These are phyloP conservation scores for Passiflora organensis DNA, from an alignment of 345 rosid genomes.

Conservation along the genomic window DNA sequence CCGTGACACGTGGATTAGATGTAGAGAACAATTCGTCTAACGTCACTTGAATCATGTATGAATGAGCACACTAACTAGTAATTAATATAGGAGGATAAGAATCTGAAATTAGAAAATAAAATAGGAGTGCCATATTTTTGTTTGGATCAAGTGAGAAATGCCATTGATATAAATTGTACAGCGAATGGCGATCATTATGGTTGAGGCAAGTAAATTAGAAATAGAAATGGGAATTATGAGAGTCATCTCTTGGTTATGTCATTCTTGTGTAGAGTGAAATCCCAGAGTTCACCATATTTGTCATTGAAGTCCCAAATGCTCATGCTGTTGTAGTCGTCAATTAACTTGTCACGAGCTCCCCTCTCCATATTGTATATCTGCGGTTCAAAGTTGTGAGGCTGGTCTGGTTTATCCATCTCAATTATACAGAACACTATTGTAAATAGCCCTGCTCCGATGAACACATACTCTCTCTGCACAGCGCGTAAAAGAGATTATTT, in stretches of 20 bases:
- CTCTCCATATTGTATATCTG: slow-evolving; percentile 83
- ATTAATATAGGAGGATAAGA: too few species aligned
- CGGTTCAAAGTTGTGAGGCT: slow-evolving; percentile 91
- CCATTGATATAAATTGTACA: too few species aligned
- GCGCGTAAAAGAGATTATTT: background rate
- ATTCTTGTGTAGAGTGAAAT: slow-evolving; percentile 61
- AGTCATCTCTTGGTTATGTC: slow-evolving; percentile 56
- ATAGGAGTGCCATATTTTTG: too few species aligned
- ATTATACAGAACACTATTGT: slow-evolving; percentile 57
- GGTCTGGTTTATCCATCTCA: slow-evolving; percentile 89
- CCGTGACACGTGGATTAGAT: too few species aligned
- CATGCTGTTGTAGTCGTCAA: slow-evolving; percentile 79
- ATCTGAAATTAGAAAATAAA: too few species aligned
- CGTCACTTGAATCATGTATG: too few species aligned
- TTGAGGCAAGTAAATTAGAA: too few species aligned
- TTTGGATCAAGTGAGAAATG: too few species aligned
- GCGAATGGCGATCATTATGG: too few species aligned
- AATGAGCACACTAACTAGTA: too few species aligned
- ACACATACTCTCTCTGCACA: slow-evolving; percentile 71
- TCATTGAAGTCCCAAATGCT: slow-evolving; percentile 89
- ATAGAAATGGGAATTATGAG: background rate
- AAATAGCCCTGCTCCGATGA: slow-evolving; percentile 71
- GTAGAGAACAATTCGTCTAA: too few species aligned
- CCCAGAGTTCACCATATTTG: slow-evolving; percentile 92
- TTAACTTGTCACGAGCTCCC: slow-evolving; percentile 85